Conservation (phyloP, 257 asterid species). For the Petunia secreta region DNA sequence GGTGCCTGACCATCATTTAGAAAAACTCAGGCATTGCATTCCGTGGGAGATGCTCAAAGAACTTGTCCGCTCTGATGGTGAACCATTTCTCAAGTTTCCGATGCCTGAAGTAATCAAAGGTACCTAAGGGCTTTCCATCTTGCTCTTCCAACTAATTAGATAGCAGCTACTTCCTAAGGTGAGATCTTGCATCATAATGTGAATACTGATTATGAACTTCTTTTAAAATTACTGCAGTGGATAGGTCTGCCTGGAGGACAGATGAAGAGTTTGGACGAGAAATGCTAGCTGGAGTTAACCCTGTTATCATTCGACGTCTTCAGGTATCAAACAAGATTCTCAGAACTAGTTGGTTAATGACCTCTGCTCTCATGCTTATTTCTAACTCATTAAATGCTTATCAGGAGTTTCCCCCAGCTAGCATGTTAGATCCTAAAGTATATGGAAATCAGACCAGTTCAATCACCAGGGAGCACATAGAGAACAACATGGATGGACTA, state of each 20-base stretch:
- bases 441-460: conserved; percentile 74
- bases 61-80: conserved; percentile 70
- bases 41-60: conserved; percentile 77
- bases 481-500: conserved; percentile 68
- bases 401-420: conserved; percentile 85
- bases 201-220: conserved; percentile 3
- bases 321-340: conserved; percentile 41
- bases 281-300: conserved; percentile 97
- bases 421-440: conserved; percentile 55
- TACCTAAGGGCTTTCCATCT: conserved; percentile 27
- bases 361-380: neutral
- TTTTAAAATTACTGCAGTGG: conserved; percentile 48
- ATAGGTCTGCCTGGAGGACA: conserved; percentile 89
- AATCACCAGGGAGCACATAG: conserved; percentile 58
- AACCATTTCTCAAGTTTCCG: conserved; percentile 63
- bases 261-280: conserved; percentile 94
- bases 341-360: neutral
- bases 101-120: conserved; percentile 83
- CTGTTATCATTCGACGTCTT: conserved; percentile 68
- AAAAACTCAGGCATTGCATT: conserved; percentile 51
- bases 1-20: conserved; percentile 49
- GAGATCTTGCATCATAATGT: neutral
- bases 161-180: conserved; percentile 2
- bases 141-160: neutral
- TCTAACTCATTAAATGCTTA: conserved; percentile 20